These are phyloP conservation scores for Xylaria sp. DNA, from an alignment of 2,329 filamentous ascomycete species.

Conservation along the genomic window DNA sequence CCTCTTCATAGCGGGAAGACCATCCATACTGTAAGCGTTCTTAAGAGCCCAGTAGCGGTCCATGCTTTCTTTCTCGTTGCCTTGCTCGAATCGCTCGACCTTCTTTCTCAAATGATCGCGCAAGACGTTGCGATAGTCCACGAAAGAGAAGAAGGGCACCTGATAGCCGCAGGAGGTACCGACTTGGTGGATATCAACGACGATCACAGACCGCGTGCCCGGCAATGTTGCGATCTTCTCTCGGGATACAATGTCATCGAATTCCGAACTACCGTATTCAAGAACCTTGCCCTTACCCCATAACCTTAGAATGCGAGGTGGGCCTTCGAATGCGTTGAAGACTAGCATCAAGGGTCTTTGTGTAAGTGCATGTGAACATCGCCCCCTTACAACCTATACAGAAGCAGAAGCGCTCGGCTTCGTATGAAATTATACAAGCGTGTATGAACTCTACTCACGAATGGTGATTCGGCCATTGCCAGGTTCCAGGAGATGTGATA, in stretches of 20 bases:
- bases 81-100: constrained; percentile 29
- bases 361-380: neutral
- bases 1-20: constrained; percentile 34
- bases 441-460: constrained; percentile 28
- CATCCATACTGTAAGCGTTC: constrained; percentile 38
- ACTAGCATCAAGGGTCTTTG: constrained; percentile 30
- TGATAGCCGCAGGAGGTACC: constrained; percentile 38
- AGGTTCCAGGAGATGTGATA: constrained; percentile 64
- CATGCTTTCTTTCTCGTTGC: constrained; percentile 35
- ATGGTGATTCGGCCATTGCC: constrained; percentile 65
- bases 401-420: neutral
- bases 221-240: constrained; percentile 26
- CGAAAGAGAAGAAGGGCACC: constrained; percentile 38
- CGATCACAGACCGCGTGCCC: constrained; percentile 34
- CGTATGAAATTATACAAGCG: neutral
- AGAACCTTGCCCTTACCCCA: constrained; percentile 37
- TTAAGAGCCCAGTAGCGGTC: constrained; percentile 39
- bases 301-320: constrained; percentile 36
- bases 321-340: constrained; percentile 50
- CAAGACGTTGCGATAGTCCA: constrained; percentile 33
- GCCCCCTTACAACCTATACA: neutral
- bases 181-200: constrained; percentile 37
- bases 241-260: constrained; percentile 32
- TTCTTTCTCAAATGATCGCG: constrained; percentile 33
- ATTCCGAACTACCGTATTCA: constrained; percentile 31